Percentiles rank a stretch among this genome's conserved stretches.
Conservation (phyloP, 1,139 yeast genomes). For the Diutina rugosa region DNA sequence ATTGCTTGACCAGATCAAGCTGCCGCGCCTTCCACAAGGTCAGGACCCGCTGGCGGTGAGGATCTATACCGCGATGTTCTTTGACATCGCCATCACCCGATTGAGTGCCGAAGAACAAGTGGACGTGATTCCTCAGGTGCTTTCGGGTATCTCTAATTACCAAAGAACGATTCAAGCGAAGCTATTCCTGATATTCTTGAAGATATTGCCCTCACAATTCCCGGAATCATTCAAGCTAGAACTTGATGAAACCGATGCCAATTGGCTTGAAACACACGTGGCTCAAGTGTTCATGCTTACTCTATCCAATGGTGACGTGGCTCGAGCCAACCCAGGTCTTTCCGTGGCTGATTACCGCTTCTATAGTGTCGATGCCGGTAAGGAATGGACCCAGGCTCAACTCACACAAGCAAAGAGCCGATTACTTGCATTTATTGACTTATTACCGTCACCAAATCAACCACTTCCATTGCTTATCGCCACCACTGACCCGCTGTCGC, state of each 20-base stretch:
- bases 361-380: slow-evolving; percentile 59
- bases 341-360: slow-evolving; percentile 40
- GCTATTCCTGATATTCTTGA: slow-evolving; percentile 47
- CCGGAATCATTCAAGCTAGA: slow-evolving; percentile 11
- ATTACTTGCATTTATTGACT: slow-evolving; percentile 22
- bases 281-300: background rate
- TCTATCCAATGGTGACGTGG: background rate
- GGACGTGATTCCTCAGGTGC: slow-evolving; percentile 32
- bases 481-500: slow-evolving; percentile 44
- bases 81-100: slow-evolving; percentile 54
- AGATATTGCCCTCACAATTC: slow-evolving; percentile 37
- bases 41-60: slow-evolving; percentile 41
- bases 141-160: slow-evolving; percentile 30
- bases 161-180: slow-evolving; percentile 37
- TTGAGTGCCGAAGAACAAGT: slow-evolving; percentile 19
- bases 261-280: background rate
- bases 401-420: slow-evolving; percentile 31
- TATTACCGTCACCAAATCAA: slow-evolving; percentile 23
- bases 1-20: slow-evolving; percentile 49
- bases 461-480: slow-evolving; percentile 47
- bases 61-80: slow-evolving; percentile 52
- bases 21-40: slow-evolving; percentile 31
- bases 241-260: background rate
- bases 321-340: slow-evolving; percentile 45
- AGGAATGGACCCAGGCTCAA: slow-evolving; percentile 34